These are phyloP conservation scores for Pichia sp. DNA, from an alignment of 1,139 yeast species.

Conservation along the genomic window DNA sequence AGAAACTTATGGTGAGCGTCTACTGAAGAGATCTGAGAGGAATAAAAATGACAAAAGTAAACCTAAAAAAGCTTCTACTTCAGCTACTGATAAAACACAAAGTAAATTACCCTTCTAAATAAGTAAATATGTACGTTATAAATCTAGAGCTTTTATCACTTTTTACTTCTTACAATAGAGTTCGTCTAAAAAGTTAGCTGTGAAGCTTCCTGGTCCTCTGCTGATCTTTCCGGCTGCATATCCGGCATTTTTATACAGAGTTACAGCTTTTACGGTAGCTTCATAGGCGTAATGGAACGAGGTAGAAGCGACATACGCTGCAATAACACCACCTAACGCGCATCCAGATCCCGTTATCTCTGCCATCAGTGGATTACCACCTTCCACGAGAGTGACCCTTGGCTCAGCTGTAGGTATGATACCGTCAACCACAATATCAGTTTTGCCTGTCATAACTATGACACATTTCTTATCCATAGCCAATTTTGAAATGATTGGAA, in stretches of 20 bases:
- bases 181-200: constrained; percentile 23
- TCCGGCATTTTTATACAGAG: constrained; percentile 64
- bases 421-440: constrained; percentile 47
- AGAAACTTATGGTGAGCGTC: constrained; percentile 16
- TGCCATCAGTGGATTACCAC: constrained; percentile 69
- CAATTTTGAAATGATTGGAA: constrained; percentile 45
- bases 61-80: not conserved
- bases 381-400: constrained; percentile 37
- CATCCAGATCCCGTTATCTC: constrained; percentile 88
- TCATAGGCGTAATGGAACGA: constrained; percentile 37
- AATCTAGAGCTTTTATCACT: not conserved
- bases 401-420: constrained; percentile 26
- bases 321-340: constrained; percentile 70
- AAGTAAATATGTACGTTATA: not conserved
- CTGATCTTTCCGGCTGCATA: constrained; percentile 40
- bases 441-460: constrained; percentile 68
- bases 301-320: constrained; percentile 52
- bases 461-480: constrained; percentile 53
- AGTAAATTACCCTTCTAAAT: constrained; percentile 14
- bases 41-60: not conserved
- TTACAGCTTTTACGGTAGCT: constrained; percentile 58
- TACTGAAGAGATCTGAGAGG: constrained; percentile 11
- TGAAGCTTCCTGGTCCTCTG: constrained; percentile 27
- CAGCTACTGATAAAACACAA: constrained; percentile 5
- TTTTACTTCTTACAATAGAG: constrained; percentile 6